Evolutionary conservation across 768 basidiomycete species (phyloP), one percentile per base, ranked within the genome.

Genomic region (Botryobasidium botryosum): DNA sequence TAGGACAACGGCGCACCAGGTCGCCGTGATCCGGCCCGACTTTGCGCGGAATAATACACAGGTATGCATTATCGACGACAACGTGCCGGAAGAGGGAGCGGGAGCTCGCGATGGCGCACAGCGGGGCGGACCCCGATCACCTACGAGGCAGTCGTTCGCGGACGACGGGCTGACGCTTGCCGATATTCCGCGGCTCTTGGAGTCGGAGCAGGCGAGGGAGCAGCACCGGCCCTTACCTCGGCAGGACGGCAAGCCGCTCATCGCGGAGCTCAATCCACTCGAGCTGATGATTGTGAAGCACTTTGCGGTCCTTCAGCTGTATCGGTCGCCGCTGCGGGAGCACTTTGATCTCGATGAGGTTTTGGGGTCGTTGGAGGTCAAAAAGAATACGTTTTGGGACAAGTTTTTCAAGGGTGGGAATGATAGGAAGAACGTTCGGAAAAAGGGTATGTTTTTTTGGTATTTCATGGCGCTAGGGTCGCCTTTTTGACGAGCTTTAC

Each of bases 341-440:
- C 73, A 80, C 43, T 76, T 88, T 45, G 88, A 92, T 52, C 56
- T 96, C 52, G 94, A 97, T 49, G 94, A 99, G 57, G 68, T 97
- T 43, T 60, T 96, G 52, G 92, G 97, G 62, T 67, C 94, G 59
- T 74, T 99, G 24, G 91, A 96, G 59, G 68, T 68, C 18, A 85
- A 92, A 69, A 96, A 92, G 68, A 78, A 75, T 49, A 82, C 81
- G 17, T 94, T 94, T 63, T 99, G 90, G 90, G 83, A 84, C 51
- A 87, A 90, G 61, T 61, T 96, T 15, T 96, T 99, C 68, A 96
- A 94, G 60, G 56, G 55, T 3, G 74, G 72, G 15, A 74, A 71
- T 27, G 79, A 90, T 51, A 87, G 92, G 72, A 91, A 91, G 64
- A 79, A 79, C 46, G 55, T 62, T 37, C 66, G 67, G 60, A 66